Evolutionary conservation across 169 alveolate species (phyloP).

Genomic region (Plasmodium vinckei): DNA sequence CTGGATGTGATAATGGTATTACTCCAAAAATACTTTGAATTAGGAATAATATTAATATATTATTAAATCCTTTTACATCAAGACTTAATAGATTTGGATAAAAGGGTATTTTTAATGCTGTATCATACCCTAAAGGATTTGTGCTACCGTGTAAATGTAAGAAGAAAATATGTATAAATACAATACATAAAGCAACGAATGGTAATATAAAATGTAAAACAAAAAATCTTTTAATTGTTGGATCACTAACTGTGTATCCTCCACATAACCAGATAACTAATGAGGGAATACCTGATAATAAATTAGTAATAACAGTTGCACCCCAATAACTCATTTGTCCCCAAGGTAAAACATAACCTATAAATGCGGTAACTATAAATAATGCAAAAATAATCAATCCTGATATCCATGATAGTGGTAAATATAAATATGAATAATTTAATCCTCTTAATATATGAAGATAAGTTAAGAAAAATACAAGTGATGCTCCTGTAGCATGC

Average conservation of each 20-base stretch:
- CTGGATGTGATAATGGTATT: conserved; percentile 73
- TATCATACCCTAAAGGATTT: conserved; percentile 74
- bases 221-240: conserved; percentile 77
- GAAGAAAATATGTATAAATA: conserved; percentile 72
- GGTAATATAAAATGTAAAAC: conserved; percentile 76
- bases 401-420: conserved; percentile 35
- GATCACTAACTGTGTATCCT: conserved; percentile 52
- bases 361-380: conserved; percentile 7
- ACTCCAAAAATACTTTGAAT: conserved; percentile 43
- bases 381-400: conserved; percentile 8
- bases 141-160: conserved; percentile 69
- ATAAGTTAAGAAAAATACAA: conserved; percentile 13
- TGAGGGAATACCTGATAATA: not conserved
- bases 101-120: conserved; percentile 40
- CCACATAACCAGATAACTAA: conserved; percentile 44
- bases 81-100: conserved; percentile 61
- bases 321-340: conserved; percentile 48
- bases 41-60: conserved; percentile 32
- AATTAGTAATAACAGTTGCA: conserved; percentile 32
- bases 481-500: conserved; percentile 37
- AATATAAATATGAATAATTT: conserved; percentile 13
- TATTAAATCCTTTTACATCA: conserved; percentile 59
- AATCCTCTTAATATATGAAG: conserved; percentile 30
- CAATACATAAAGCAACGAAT: conserved; percentile 58
- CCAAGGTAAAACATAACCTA: conserved; percentile 37